These are phyloP conservation scores for Amorphotheca resinae DNA, from an alignment of 495 filamentous ascomycete species.

Conservation along the genomic window DNA sequence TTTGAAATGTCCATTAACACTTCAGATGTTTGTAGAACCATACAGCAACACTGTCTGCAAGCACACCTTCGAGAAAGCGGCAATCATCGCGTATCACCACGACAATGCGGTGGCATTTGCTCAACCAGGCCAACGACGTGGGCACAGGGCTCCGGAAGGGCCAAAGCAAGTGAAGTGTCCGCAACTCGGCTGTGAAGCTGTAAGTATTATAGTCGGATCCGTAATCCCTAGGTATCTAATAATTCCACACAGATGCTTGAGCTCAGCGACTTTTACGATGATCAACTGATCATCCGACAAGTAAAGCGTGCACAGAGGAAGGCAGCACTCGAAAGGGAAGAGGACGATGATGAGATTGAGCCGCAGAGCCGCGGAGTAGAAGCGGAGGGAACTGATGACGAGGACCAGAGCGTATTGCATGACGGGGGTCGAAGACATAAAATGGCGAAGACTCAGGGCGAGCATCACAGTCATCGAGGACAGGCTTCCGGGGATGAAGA, in stretches of 20 bases:
- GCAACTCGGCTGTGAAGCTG: slow-evolving; percentile 26
- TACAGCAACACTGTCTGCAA: slow-evolving; percentile 65
- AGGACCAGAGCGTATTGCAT: slow-evolving; percentile 1
- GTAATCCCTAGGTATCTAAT: neutral
- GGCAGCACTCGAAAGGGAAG: slow-evolving; percentile 22
- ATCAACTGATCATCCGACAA: slow-evolving; percentile 26
- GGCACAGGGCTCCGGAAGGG: slow-evolving; percentile 2
- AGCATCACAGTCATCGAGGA: too few relatives aligned
- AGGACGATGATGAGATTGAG: slow-evolving; percentile 8
- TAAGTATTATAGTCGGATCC: too few relatives aligned
- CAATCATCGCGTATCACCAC: slow-evolving; percentile 38
- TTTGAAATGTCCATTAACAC: slow-evolving; percentile 71
- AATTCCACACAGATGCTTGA: slow-evolving; percentile 20
- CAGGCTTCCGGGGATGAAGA: too few relatives aligned
- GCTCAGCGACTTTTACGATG: slow-evolving; percentile 24
- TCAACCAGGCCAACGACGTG: neutral
- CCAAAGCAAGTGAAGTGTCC: slow-evolving; percentile 28
- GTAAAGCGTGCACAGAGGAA: slow-evolving; percentile 27
- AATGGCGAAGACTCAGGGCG: slow-evolving; percentile 6
- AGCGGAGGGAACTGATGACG: slow-evolving; percentile 6
- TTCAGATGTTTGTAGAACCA: slow-evolving; percentile 59
- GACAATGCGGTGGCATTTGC: slow-evolving; percentile 5
- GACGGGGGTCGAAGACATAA: neutral
- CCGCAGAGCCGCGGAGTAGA: slow-evolving; percentile 3
- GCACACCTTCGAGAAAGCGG: slow-evolving; percentile 68